Conservation (phyloP, 345 rosid species). For the Eutrema japonicum region DNA sequence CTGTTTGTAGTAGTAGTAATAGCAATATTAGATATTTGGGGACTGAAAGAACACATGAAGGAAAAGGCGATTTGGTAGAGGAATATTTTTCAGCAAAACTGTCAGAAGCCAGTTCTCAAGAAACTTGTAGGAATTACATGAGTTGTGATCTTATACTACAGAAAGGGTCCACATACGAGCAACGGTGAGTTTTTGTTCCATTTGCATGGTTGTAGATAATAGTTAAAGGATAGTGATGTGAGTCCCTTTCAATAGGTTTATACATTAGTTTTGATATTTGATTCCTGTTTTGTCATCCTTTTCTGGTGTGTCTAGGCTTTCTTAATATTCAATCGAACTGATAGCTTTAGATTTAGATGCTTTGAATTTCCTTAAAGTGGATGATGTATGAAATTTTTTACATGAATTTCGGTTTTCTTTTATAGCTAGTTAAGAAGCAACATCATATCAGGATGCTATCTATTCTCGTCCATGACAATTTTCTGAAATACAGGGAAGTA, state of each 20-base stretch:
- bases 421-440: conserved; percentile 28
- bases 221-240: conserved; percentile 1
- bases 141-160: conserved; percentile 65
- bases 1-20: conserved; percentile 9
- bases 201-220: conserved; percentile 25
- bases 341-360: conserved; percentile 8
- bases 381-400: neutral
- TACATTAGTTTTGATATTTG: neutral
- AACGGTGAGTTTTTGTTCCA: conserved; percentile 54
- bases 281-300: conserved; percentile 8
- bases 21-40: conserved; percentile 34
- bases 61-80: conserved; percentile 57
- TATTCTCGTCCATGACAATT: conserved; percentile 16
- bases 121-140: conserved; percentile 63
- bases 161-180: conserved; percentile 57
- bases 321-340: neutral
- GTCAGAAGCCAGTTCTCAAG: conserved; percentile 61
- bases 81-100: conserved; percentile 58
- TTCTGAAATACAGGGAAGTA: conserved; percentile 66
- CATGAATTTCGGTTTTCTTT: neutral
- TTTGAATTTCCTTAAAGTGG: conserved; percentile 14
- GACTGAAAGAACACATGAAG: conserved; percentile 42
- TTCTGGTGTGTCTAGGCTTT: conserved; percentile 14
- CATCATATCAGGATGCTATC: neutral
- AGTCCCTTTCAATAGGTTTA: neutral